Base-by-base conservation (phyloP, 768 basidiomycete species). In the Auricularia auricula-judae region DNA sequence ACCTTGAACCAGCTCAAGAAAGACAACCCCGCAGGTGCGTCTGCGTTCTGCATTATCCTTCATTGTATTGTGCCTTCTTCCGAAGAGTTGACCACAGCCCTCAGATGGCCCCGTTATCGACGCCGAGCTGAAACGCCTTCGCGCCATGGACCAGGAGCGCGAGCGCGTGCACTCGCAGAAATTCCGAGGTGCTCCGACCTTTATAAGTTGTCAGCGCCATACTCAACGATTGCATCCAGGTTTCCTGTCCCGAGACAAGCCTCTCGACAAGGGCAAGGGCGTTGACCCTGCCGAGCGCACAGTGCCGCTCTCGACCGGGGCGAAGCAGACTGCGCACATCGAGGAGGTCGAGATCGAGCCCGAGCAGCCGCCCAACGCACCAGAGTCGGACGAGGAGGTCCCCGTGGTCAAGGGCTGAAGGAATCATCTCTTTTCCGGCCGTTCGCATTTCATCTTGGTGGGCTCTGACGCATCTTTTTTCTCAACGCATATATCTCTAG, bases 141-240 rank as follows among this genome's bases (percentile, higher is more conserved):
- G 81, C 16, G 80, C 72, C 2, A 80, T 80, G 42, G 90, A 93
- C 64, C 82, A 86, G 67, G 86, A 86, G 71, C 82, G 84, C 56
- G 86, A 89, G 67, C 82, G 76, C 67, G 81, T 72, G 0, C 81
- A 86, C 67, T 86, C 86, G 66, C 78, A 86, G 71, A 92, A 88
- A 73, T 76, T 92, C 72, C 88, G 86, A 78, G 91, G 91, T 88
- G 47, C 44, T 67, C 59, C 3, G 2, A 29, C 29, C 29, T 29
- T 29, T 3, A 29, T 3, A 29, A 3, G 29, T 2, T 29, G 29
- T 2, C 2, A 29, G 29, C 29, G 29, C 29, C 29, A 29, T 29
- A 29, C 29, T 29, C 29, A 29, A 51, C 47, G 21, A 5, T 51
- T 21, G 5, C 16, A 51, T 51, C 43, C 10, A 51, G 47, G 47